phyloP scores from a whole-genome alignment of 441 rosid genomes.

The Euphorbia corollata region DNA sequence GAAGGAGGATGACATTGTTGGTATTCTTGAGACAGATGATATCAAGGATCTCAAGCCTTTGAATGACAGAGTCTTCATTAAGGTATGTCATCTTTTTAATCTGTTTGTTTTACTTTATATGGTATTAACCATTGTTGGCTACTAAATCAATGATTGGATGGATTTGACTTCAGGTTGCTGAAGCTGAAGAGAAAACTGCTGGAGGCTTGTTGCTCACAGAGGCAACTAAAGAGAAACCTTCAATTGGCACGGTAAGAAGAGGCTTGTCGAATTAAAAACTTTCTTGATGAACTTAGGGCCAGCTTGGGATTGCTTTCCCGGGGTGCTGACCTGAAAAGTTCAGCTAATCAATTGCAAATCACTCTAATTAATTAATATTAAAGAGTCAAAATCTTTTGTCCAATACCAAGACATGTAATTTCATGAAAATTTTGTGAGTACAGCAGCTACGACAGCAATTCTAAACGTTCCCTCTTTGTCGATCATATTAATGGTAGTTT shows the following conservation, averaged over 20 bases:
- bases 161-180: constrained; percentile 60
- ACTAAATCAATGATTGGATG: neutral
- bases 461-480: too few species aligned
- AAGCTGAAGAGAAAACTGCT: constrained; percentile 84
- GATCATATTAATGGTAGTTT: too few species aligned
- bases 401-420: too few species aligned
- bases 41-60: constrained; percentile 87
- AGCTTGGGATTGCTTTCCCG: too few species aligned
- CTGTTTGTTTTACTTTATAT: neutral
- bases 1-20: constrained; percentile 87
- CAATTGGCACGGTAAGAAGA: constrained; percentile 62
- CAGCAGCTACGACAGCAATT: too few species aligned
- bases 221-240: constrained; percentile 83
- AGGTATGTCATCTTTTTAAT: constrained; percentile 30
- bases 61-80: constrained; percentile 73
- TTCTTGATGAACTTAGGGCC: neutral
- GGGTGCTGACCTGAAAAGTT: too few species aligned
- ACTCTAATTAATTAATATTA: too few species aligned
- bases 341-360: too few species aligned
- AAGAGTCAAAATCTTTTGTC: too few species aligned
- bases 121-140: too few species aligned
- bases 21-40: constrained; percentile 81
- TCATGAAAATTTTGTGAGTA: too few species aligned
- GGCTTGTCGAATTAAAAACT: too few species aligned
- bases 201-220: constrained; percentile 84